Evolutionary conservation across 306 rosid species (phyloP), one percentile per base, ranked within the genome.

Genomic region (Lablab purpureus): DNA sequence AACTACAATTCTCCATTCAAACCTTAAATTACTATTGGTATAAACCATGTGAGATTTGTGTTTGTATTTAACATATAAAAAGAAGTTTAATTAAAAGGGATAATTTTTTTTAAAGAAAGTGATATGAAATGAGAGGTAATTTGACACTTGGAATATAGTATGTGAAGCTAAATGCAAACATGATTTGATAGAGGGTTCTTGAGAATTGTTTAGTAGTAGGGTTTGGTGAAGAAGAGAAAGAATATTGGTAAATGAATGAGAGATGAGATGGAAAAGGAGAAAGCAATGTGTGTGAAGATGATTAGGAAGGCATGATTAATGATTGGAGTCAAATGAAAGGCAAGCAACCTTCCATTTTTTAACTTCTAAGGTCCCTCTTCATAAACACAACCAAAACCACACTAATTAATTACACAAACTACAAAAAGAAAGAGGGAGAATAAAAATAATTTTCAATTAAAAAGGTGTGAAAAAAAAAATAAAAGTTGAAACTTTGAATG

Each of bases 251-350:
- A 34, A 34, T 34, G 37, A 34, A 34, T 2, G 55, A 66, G 55
- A n/a, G 15, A 75, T 62, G 46, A 64, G 63, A 71, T 30, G 79
- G 10, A 60, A 43, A 80, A 40, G 45, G 37, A 17, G 36, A 84
- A 74, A 60, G 65, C 40, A 79, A 59, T 47, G 45, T 19, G 72
- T 21, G 3, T 19, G 66, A 77, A 25, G 17, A 76, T 82, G 84
- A 86, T 85, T 81, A 74, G 78, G 75, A 60, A 18, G 68, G 41
- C n/a, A 80, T 75, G 90, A 85, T 80, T 86, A 87, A 87, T 84
- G 80, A 90, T 82, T 83, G 84, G 88, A 90, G 91, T 87, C 91
- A 82, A 78, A 90, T 90, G 81, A 87, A 90, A 84, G 93, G 88
- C 93, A 89, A 87, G 93, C 89, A 89, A 85, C 58, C 84, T 73